A percentile compares a stretch with the other conserved stretches of the same genome.
Conservation (phyloP, 2,329 filamentous ascomycete genomes). For the Verticillium albo-atrum region DNA sequence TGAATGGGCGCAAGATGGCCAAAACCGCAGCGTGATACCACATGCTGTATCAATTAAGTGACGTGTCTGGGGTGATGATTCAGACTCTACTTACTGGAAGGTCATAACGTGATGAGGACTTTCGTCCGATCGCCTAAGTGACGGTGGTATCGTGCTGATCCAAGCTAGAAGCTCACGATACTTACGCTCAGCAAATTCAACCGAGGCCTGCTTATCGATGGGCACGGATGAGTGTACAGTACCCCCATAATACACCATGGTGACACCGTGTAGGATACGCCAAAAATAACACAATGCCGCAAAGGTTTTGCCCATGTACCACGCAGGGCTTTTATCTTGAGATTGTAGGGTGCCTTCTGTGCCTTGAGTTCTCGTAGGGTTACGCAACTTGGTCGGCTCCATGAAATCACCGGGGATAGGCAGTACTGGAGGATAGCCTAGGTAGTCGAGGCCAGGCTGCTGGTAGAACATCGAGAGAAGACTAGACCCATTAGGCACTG, state of each 20-base stretch:
- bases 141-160: slow-evolving; percentile 24
- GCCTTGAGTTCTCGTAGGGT: background rate
- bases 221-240: slow-evolving; percentile 5
- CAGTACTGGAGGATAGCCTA: slow-evolving; percentile 5
- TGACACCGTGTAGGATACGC: slow-evolving; percentile 28
- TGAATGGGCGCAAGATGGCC: slow-evolving; percentile 27
- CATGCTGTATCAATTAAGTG: slow-evolving; percentile 19
- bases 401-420: slow-evolving; percentile 14
- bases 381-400: background rate
- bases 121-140: slow-evolving; percentile 17
- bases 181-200: slow-evolving; percentile 28
- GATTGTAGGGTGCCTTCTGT: background rate
- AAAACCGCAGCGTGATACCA: slow-evolving; percentile 33
- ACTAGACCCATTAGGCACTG: slow-evolving; percentile 10
- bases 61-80: background rate
- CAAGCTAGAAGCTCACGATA: slow-evolving; percentile 34
- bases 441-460: slow-evolving; percentile 21
- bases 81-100: slow-evolving; percentile 26
- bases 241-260: slow-evolving; percentile 19
- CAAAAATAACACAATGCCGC: slow-evolving; percentile 28
- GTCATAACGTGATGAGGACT: slow-evolving; percentile 28
- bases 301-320: slow-evolving; percentile 22
- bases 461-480: slow-evolving; percentile 25
- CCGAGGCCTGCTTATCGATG: slow-evolving; percentile 3
- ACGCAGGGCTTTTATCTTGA: background rate